Evolutionary conservation across 1,139 yeast species (phyloP), one percentile per base, ranked within the genome.

Genomic region (Pichia sp.): DNA sequence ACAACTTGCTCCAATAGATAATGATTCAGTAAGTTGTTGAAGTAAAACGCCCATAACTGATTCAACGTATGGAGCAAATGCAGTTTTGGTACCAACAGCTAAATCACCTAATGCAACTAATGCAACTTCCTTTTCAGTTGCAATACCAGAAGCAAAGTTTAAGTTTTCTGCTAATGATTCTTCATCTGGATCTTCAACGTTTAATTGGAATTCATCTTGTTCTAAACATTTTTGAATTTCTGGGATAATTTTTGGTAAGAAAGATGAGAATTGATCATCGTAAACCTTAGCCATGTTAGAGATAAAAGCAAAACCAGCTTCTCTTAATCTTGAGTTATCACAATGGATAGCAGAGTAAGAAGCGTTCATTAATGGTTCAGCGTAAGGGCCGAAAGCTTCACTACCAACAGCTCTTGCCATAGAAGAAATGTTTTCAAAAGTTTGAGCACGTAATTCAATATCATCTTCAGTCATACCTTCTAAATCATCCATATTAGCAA

Each of bases 391-490:
- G 66, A 91, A 91, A 2, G 86, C 69, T 55, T 83, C 91, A 43
- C 93, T 82, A 50, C 97, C 96, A 46, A 91, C 96, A 42, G 99
- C 96, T 63, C 91, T 78, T 43, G 96, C 97, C 83, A 91, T 81
- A 20, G 96, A 83, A 32, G 96, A 86, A 52, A 93, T 77, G 57
- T 93, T 85, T 68, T 93, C 98, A 53, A 91, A 80, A 41, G 96
- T 86, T 61, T 81, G 74, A 35, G 96, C 96, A 65, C 93, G 79
- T 56, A 89, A 76, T 65, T 84, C 93, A 53, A 83, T 78, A 55
- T 84, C 94, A 50, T 74, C 88, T 54, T 81, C 89, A 46, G 80
- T 67, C 72, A 83, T 66, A 38, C 88, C 89, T 59, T 80, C 87
- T 47, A 77, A 70, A 38, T 52, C 48, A 38, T 80, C 76, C 57